Percentiles rank a stretch among this genome's conserved stretches.
phyloP scores from a whole-genome alignment of 495 filamentous ascomycete species.

The Opeltia flavorubescens region DNA sequence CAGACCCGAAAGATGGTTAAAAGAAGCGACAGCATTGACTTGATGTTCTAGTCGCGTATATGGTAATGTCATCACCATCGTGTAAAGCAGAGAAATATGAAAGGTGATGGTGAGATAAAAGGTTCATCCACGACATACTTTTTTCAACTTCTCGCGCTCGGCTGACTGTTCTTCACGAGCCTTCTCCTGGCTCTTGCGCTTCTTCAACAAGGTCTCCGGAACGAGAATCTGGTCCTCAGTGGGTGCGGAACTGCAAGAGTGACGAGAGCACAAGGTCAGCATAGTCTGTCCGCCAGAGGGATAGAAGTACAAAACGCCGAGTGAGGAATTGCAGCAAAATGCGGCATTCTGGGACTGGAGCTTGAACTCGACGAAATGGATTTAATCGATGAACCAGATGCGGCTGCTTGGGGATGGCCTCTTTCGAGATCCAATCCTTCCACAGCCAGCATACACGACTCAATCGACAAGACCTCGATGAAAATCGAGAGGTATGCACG shows the following conservation, averaged over 20 bases:
- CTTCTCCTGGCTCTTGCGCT: slow-evolving; percentile 99
- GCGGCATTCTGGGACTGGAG: slow-evolving; percentile 78
- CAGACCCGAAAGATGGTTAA: slow-evolving; percentile 99
- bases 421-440: slow-evolving; percentile 6
- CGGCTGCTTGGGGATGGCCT: slow-evolving; percentile 6
- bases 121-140: slow-evolving; percentile 47
- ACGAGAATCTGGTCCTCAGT: slow-evolving; percentile 87
- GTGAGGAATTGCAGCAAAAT: slow-evolving; percentile 74
- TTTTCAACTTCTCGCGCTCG: slow-evolving; percentile 72
- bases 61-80: slow-evolving; percentile 63
- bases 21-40: slow-evolving; percentile 91
- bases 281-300: slow-evolving; percentile 54
- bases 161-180: slow-evolving; percentile 72
- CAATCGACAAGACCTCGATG: slow-evolving; percentile 73
- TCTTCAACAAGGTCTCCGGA: slow-evolving; percentile 97
- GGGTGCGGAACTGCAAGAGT: slow-evolving; percentile 56
- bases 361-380: slow-evolving; percentile 56
- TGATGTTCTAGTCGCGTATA: slow-evolving; percentile 73
- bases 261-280: slow-evolving; percentile 43
- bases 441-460: slow-evolving; percentile 26
- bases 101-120: slow-evolving; percentile 8
- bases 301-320: slow-evolving; percentile 56
- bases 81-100: slow-evolving; percentile 3
- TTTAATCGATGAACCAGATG: slow-evolving; percentile 60
- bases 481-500: slow-evolving; percentile 44